phyloP scores from a whole-genome alignment of 1,284 basidiomycete genomes.

The Fomes fomentarius region DNA sequence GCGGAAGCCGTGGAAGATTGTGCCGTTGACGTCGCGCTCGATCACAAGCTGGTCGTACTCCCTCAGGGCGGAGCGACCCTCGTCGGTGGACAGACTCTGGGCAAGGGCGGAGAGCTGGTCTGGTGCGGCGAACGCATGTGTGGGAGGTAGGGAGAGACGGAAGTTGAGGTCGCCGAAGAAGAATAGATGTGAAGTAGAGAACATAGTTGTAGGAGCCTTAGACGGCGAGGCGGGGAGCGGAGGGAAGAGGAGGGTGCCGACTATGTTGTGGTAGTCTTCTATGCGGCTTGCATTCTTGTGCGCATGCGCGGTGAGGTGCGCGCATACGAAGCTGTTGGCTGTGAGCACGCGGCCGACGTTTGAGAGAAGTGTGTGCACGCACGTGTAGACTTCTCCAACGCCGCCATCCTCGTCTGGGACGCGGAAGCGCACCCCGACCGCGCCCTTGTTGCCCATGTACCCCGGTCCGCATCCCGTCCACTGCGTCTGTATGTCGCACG shows the following conservation, averaged over 20 bases:
- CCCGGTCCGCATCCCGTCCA: conserved; percentile 78
- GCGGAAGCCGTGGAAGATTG: conserved; percentile 70
- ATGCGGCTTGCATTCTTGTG: conserved; percentile 74
- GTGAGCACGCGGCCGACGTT: conserved; percentile 1
- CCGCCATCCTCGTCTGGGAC: conserved; percentile 57
- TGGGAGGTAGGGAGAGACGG: conserved; percentile 64
- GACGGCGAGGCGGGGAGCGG: conserved; percentile 48
- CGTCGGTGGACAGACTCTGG: conserved; percentile 51
- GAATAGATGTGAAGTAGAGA: conserved; percentile 84
- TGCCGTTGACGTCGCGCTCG: conserved; percentile 62
- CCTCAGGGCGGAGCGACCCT: conserved; percentile 64
- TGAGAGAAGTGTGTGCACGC: conserved; percentile 36
- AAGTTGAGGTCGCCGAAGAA: conserved; percentile 93
- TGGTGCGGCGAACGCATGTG: conserved; percentile 44
- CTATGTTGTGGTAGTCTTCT: conserved; percentile 83
- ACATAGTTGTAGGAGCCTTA: conserved; percentile 60
- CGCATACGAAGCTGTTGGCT: conserved; percentile 82
- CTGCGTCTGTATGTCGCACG: conserved; percentile 71
- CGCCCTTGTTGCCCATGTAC: conserved; percentile 96
- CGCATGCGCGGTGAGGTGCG: conserved; percentile 89
- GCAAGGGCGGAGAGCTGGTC: conserved; percentile 39
- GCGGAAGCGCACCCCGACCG: conserved; percentile 87
- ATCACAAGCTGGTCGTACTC: conserved; percentile 78
- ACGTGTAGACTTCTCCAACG: conserved; percentile 82
- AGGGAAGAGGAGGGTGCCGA: conserved; percentile 81